A percentile compares a stretch with the other conserved stretches of the same genome.
Conservation (phyloP, 2,329 filamentous ascomycete genomes). For the Zopfia rhizophila region DNA sequence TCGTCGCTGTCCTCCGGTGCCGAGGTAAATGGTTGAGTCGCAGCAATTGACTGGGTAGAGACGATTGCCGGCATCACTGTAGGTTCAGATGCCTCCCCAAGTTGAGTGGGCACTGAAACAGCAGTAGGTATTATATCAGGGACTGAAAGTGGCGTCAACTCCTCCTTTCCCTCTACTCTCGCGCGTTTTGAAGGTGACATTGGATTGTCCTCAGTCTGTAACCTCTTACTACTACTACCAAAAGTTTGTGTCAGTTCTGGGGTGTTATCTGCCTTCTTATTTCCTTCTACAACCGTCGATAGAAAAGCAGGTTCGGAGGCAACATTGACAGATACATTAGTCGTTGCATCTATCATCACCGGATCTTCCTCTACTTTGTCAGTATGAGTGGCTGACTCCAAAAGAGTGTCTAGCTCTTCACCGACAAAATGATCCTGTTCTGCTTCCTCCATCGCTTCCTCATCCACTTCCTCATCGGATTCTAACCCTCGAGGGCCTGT, state of each 20-base stretch:
- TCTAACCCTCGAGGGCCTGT: slow-evolving; percentile 32
- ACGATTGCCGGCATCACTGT: slow-evolving; percentile 4
- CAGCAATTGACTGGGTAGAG: background rate
- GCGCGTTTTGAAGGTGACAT: slow-evolving; percentile 44
- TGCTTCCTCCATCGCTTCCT: slow-evolving; percentile 44
- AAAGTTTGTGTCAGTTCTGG: background rate
- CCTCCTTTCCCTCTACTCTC: slow-evolving; percentile 27
- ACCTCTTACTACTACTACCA: slow-evolving; percentile 30
- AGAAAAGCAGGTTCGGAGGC: background rate
- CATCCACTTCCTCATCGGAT: slow-evolving; percentile 29
- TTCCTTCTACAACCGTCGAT: background rate
- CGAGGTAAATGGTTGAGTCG: slow-evolving; percentile 11
- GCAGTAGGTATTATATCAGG: no score
- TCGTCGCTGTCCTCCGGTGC: slow-evolving; percentile 36
- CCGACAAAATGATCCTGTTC: slow-evolving; percentile 63
- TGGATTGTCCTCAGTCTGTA: slow-evolving; percentile 30
- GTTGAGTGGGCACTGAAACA: slow-evolving; percentile 4
- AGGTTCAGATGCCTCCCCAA: slow-evolving; percentile 9
- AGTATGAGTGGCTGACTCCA: slow-evolving; percentile 29
- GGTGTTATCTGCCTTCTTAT: background rate
- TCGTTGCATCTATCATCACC: slow-evolving; percentile 24
- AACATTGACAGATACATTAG: background rate
- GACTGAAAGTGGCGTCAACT: no score
- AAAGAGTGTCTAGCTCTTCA: slow-evolving; percentile 36
- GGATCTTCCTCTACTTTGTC: slow-evolving; percentile 23